Evolutionary conservation across 192 early-diverging fungal species (phyloP).

Genomic region (Gorgonomyces haynaldii): DNA sequence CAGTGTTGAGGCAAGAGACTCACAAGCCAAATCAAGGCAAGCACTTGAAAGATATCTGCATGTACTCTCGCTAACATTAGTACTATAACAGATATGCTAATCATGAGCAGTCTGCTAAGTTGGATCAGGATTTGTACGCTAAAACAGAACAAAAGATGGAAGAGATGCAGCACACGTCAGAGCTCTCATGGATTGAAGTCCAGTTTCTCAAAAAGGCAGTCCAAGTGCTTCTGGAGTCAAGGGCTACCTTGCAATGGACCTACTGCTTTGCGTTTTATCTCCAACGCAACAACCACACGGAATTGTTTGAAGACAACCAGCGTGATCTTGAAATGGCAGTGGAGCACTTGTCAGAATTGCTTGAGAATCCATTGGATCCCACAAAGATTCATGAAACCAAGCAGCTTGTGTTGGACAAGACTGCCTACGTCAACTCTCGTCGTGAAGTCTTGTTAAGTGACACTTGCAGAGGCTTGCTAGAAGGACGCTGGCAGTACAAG

Average conservation of each 20-base stretch:
- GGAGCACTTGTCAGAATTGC: constrained; percentile 80
- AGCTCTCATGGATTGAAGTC: constrained; percentile 96
- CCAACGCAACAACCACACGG: constrained; percentile 64
- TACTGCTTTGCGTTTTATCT: constrained; percentile 97
- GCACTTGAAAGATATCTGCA: constrained; percentile 91
- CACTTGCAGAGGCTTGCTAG: constrained; percentile 74
- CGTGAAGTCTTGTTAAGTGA: constrained; percentile 83
- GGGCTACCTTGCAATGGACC: constrained; percentile 93
- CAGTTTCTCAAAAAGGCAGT: constrained; percentile 92
- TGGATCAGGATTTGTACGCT: constrained; percentile 66
- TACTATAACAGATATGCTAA: constrained; percentile 97
- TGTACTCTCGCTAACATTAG: constrained; percentile 46
- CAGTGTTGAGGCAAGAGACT: constrained; percentile 73
- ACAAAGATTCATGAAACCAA: constrained; percentile 67
- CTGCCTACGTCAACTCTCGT: constrained; percentile 77
- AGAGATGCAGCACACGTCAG: constrained; percentile 79
- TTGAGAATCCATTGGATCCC: constrained; percentile 70
- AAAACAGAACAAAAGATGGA: constrained; percentile 94
- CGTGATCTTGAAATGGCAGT: constrained; percentile 95
- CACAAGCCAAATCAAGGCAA: constrained; percentile 74
- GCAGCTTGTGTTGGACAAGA: constrained; percentile 85
- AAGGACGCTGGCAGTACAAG: constrained; percentile 64
- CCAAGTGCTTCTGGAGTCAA: constrained; percentile 75
- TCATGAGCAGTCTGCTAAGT: constrained; percentile 87
- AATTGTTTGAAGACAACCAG: constrained; percentile 96